Evolutionary conservation across 768 basidiomycete species (phyloP), one percentile per base, ranked within the genome.

Genomic region (Mycena epipterygia): DNA sequence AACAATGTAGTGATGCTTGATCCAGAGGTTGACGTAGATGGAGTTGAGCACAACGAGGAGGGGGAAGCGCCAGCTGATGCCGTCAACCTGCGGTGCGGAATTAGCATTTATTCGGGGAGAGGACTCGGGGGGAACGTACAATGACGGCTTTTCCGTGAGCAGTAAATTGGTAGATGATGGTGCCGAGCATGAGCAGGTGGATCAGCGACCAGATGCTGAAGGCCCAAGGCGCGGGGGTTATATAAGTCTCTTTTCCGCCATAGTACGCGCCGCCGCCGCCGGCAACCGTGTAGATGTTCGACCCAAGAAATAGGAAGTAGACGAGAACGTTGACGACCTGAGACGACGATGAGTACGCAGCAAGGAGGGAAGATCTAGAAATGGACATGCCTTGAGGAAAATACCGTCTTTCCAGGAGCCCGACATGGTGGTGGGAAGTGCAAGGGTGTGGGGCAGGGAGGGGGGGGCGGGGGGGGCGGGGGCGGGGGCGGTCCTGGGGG

Each of bases 221-320:
- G 2, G 94, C 93, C 90, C 94, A 98, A 30, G 92, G 90, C 29
- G 95, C 94, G n/a, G 97, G 97, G 1, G 96, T 98, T 67, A 99
- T 84, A 81, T 96, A 98, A 0, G 97, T 98, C 74, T 93, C 91
- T 79, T 95, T 95, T 51, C 89, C 90, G 72, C 84, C 80, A 77
- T 86, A 89, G 82, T 95, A 95, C 25, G 37, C 44, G 32, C 42
- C 55, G 1, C 13, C 58, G 90, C 42, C 57, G 0, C 88, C 90
- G 0, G 95, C 91, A 70, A 96, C 88, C 60, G 91, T 92, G 86
- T 95, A 97, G 65, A 96, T 87, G 81, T 97, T 97, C 42, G 92
- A 93, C 35, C 94, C 96, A n/a, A 97, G 85, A 82, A 97, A 95
- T 68, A 93, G 78, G 77, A 95, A 87, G 79, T 95, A 97, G 53